A percentile compares a stretch with the other conserved stretches of the same genome.
phyloP scores from a whole-genome alignment of 176 grass and related monocot genomes.

The Ananas comosus region DNA sequence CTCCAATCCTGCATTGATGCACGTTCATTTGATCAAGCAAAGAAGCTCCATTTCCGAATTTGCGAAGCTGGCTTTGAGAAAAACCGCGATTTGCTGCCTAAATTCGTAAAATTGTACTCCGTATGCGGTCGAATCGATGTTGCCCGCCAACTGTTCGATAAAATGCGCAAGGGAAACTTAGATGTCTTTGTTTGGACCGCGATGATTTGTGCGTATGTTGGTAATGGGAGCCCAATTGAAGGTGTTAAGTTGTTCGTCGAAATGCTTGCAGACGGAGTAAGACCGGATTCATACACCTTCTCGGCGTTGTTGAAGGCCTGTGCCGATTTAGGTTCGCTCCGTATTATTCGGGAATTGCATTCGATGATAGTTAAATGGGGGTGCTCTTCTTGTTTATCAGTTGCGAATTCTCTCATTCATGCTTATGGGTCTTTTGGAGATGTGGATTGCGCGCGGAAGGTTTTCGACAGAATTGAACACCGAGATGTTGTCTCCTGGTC shows the following conservation, averaged over 20 bases:
- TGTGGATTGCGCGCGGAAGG: not conserved
- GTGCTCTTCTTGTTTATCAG: not conserved
- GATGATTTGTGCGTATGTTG: slow-evolving; percentile 10
- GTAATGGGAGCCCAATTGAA: not conserved
- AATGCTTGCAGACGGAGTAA: slow-evolving; percentile 5
- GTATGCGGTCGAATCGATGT: slow-evolving; percentile 8
- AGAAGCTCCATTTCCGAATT: slow-evolving; percentile 14
- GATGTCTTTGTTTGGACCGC: slow-evolving; percentile 19
- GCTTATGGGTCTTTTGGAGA: slow-evolving; percentile 15
- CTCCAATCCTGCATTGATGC: slow-evolving; percentile 20
- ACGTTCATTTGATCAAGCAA: slow-evolving; percentile 2
- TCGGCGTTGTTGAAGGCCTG: slow-evolving; percentile 13
- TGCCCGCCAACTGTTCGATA: slow-evolving; percentile 14
- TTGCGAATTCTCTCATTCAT: slow-evolving; percentile 19
- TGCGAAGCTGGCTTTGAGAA: slow-evolving; percentile 7
- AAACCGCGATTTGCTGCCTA: slow-evolving; percentile 11
- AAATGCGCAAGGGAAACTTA: slow-evolving; percentile 1
- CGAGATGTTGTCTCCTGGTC: slow-evolving; percentile 20
- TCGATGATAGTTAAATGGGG: slow-evolving; percentile 4
- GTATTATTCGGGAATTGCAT: slow-evolving; percentile 2
- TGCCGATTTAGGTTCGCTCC: not conserved
- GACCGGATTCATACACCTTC: slow-evolving; percentile 16
- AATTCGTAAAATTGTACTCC: slow-evolving; percentile 10
- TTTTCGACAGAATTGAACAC: slow-evolving; percentile 15
- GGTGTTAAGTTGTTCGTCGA: slow-evolving; percentile 3